These are phyloP conservation scores for Fusarium sambucinum DNA, from an alignment of 2,329 filamentous ascomycete species.

Conservation along the genomic window DNA sequence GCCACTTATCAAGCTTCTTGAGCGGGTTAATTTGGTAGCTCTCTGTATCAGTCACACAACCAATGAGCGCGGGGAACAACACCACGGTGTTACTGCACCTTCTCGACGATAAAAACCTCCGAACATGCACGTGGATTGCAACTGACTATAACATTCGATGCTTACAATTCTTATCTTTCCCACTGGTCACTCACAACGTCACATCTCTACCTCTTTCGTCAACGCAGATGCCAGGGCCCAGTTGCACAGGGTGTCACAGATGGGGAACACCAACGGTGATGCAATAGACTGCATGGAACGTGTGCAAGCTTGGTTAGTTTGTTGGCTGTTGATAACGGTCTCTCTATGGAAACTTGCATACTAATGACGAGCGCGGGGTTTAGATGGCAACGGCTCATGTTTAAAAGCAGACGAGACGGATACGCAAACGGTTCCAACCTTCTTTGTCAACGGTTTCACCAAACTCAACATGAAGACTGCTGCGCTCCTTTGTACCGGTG, in stretches of 20 bases:
- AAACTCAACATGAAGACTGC: constrained; percentile 22
- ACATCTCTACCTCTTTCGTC: constrained; percentile 32
- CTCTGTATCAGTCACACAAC: background rate
- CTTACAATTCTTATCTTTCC: constrained; percentile 21
- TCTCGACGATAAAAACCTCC: background rate
- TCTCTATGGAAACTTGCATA: background rate
- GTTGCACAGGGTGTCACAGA: background rate
- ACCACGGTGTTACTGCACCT: constrained; percentile 19
- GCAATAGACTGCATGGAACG: constrained; percentile 25
- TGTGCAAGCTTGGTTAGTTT: constrained; percentile 11
- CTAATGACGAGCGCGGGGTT: constrained; percentile 5
- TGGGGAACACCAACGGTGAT: constrained; percentile 16
- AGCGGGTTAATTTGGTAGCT: too few species aligned
- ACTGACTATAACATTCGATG: constrained; percentile 31
- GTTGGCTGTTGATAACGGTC: constrained; percentile 20
- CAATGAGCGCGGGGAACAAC: constrained; percentile 18
- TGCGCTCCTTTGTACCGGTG: constrained; percentile 1
- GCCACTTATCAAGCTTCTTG: too few species aligned
- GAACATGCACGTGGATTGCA: constrained; percentile 25
- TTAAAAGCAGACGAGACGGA: constrained; percentile 19
- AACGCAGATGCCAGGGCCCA: constrained; percentile 10
- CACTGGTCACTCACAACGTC: constrained; percentile 18
- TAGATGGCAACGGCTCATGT: background rate
- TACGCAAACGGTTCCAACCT: background rate
- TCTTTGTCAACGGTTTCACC: background rate